These are phyloP conservation scores for Lactifluus subvellereus DNA, from an alignment of 768 basidiomycete genomes.

Conservation along the genomic window DNA sequence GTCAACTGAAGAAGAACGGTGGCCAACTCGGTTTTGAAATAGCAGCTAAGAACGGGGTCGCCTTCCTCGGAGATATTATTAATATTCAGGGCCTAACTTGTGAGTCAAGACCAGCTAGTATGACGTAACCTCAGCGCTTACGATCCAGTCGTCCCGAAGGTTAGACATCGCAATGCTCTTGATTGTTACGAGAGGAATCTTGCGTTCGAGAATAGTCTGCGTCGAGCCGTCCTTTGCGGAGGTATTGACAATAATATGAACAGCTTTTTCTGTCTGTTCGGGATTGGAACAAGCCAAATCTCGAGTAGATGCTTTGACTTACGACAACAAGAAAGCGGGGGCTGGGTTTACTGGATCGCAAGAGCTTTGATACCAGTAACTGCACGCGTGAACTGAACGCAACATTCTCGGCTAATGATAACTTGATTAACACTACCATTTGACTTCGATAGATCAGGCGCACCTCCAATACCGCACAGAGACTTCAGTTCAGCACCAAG, in stretches of 20 bases:
- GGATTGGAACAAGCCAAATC: background rate
- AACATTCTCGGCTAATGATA: conserved; percentile 60
- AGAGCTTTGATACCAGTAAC: conserved; percentile 76
- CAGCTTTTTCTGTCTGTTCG: conserved; percentile 73
- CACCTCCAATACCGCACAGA: conserved; percentile 71
- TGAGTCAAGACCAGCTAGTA: background rate
- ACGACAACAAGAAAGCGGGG: conserved; percentile 90
- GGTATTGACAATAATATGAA: conserved; percentile 65
- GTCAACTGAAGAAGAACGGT: conserved; percentile 78
- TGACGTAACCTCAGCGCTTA: conserved; percentile 32
- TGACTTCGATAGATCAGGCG: conserved; percentile 26
- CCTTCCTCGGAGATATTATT: conserved; percentile 79
- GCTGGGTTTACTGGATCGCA: conserved; percentile 84
- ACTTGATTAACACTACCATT: background rate
- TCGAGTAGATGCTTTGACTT: conserved; percentile 31
- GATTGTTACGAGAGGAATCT: conserved; percentile 85
- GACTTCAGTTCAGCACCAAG: conserved; percentile 69
- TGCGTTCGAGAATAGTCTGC: conserved; percentile 67
- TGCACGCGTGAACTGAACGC: conserved; percentile 81
- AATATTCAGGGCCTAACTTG: conserved; percentile 66
- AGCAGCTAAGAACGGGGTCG: conserved; percentile 84
- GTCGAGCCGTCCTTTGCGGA: conserved; percentile 52
- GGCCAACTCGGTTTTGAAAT: conserved; percentile 93
- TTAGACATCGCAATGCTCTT: conserved; percentile 82
- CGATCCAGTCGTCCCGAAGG: conserved; percentile 93